Evolutionary conservation across 2,329 filamentous ascomycete genomes (phyloP), one percentile per base, ranked within the genome.

Genomic region (Colletotrichum sp.): DNA sequence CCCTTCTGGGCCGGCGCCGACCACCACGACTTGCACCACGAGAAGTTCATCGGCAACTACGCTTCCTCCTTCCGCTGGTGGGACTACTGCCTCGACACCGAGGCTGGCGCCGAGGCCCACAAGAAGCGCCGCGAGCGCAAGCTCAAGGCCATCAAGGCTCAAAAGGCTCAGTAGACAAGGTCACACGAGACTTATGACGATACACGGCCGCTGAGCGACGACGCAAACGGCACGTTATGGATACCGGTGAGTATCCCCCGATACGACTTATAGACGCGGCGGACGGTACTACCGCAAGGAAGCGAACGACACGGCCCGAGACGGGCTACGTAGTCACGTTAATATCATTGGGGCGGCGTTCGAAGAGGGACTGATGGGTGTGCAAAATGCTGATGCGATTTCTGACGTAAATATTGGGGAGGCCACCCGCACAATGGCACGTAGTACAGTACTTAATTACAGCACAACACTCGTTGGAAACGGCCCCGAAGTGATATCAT

Each of bases 21-120:
- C 81, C 96, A 99, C 88, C 97, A 99, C 88, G 97, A 99, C 83
- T 89, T 96, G 61, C 97, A 99, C 88, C 97, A 99, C 88, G 97
- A 99, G 89, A 95, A 96, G 84, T 99, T 99, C 88, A 96, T 99
- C 78, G 97, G 97, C 81, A 99, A 99, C 90, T 99, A 99, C 85
- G 90, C 96, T 68, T 98, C 96, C 84, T 98, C 95, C 89, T 99
- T 99, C 92, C 92, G 96, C 86, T 99, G 97, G 97, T 99, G 97
- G 97, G 97, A 99, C 88, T 98, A 94, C 85, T 85, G 93, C 80
- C 90, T 99, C 80, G 96, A 98, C 86, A 99, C 97, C 77, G 96
- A 99, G 90, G 95, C 95, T 78, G 95, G 95, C 69, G 92, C 95
- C 49, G 96, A 98, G 86, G 95, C 96, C 55, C 91, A 94, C 81